Percentiles rank a stretch among this genome's conserved stretches.
phyloP scores from a whole-genome alignment of 169 alveolate species.

The Eimeria maxima region DNA sequence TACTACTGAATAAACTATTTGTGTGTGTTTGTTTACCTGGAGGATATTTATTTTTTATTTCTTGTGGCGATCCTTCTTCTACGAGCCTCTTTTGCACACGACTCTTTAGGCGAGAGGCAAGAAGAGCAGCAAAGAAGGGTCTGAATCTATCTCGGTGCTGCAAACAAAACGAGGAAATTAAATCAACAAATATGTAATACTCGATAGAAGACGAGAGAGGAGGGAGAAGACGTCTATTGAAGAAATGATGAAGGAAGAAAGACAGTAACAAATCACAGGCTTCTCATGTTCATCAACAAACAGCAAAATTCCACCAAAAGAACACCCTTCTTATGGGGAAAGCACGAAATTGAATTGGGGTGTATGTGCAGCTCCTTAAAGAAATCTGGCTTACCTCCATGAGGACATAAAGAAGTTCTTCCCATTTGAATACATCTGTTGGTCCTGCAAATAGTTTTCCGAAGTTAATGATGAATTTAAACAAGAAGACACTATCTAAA shows the following conservation, averaged over 20 bases:
- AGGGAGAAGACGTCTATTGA: no score
- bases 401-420: constrained; percentile 76
- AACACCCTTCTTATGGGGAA: not conserved
- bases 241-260: no score
- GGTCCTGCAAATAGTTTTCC: constrained; percentile 54
- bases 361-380: not conserved
- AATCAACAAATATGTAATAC: not conserved
- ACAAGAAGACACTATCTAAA: constrained; percentile 32
- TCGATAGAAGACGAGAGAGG: no score
- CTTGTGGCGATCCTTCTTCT: constrained; percentile 3
- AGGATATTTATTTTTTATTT: constrained; percentile 16
- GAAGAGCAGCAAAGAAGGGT: constrained; percentile 66
- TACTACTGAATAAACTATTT: no score
- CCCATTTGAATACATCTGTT: constrained; percentile 79
- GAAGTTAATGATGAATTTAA: constrained; percentile 48
- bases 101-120: constrained; percentile 74
- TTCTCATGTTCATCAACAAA: no score
- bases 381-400: constrained; percentile 65
- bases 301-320: no score
- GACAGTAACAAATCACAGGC: no score
- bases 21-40: not conserved
- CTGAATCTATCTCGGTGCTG: constrained; percentile 81
- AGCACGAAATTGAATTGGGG: not conserved
- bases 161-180: not conserved
- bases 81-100: constrained; percentile 80